phyloP scores from a whole-genome alignment of 2,329 filamentous ascomycete genomes.

The Talaromyces piceae region DNA sequence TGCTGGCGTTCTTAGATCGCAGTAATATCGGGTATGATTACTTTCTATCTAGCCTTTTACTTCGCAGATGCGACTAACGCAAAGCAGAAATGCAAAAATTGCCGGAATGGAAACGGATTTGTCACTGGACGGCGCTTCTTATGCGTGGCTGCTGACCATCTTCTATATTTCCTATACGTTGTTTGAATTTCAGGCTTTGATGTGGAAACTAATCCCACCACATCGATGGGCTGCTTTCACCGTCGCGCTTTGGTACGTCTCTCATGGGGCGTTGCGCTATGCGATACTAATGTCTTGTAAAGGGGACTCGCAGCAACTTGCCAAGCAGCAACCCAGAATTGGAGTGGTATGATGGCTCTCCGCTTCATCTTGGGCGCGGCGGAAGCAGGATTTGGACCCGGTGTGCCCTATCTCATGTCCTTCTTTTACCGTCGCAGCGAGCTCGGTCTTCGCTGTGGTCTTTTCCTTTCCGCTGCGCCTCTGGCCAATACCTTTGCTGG shows the following conservation, averaged over 20 bases:
- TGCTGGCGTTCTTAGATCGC: conserved; percentile 43
- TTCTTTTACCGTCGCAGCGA: conserved; percentile 55
- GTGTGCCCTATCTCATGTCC: conserved; percentile 44
- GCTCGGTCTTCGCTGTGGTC: conserved; percentile 48
- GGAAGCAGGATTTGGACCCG: conserved; percentile 41
- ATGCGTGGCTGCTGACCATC: conserved; percentile 46
- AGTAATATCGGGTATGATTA: conserved; percentile 41
- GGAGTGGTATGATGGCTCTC: conserved; percentile 43
- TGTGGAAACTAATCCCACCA: conserved; percentile 39
- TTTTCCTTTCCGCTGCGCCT: conserved; percentile 52
- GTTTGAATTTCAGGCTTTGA: conserved; percentile 35
- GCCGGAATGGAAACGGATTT: conserved; percentile 48
- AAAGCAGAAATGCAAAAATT: conserved; percentile 44
- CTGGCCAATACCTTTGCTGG: conserved; percentile 75
- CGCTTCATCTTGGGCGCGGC: conserved; percentile 42
- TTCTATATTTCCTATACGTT: conserved; percentile 46
- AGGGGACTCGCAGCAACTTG: conserved; percentile 44
- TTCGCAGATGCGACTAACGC: conserved; percentile 6
- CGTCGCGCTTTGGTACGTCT: conserved; percentile 34
- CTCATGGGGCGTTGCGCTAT: conserved; percentile 3
- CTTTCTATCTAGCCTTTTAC: neutral
- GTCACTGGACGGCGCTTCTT: conserved; percentile 39
- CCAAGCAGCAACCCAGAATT: conserved; percentile 39
- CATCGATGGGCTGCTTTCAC: conserved; percentile 38
- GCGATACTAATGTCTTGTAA: conserved; percentile 8